These are phyloP conservation scores for Calonectria honghensis DNA, from an alignment of 2,329 filamentous ascomycete species.

Conservation along the genomic window DNA sequence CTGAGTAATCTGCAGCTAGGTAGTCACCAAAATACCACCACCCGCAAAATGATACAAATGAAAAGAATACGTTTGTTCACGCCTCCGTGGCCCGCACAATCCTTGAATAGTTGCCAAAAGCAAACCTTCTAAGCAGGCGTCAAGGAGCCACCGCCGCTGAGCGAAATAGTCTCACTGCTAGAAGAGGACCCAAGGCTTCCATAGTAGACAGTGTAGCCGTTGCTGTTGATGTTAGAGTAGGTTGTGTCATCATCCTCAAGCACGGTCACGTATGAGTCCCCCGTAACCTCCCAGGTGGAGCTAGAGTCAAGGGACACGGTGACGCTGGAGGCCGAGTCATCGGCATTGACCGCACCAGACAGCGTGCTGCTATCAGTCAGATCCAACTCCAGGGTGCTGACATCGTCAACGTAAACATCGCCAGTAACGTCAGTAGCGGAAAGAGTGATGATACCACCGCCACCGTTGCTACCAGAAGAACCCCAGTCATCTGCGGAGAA, in stretches of 20 bases:
- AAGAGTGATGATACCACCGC: constrained; percentile 16
- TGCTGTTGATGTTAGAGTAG: constrained; percentile 35
- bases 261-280: constrained; percentile 26
- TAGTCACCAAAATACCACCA: not conserved
- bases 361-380: constrained; percentile 29
- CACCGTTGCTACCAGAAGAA: constrained; percentile 33
- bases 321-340: constrained; percentile 21
- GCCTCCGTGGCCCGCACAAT: not conserved
- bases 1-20: no score
- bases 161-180: constrained; percentile 19
- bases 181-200: constrained; percentile 26
- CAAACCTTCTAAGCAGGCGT: constrained; percentile 18
- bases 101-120: no score
- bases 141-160: constrained; percentile 30
- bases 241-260: constrained; percentile 26
- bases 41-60: not conserved
- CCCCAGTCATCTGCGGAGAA: constrained; percentile 36
- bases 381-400: constrained; percentile 27
- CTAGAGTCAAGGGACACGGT: constrained; percentile 22
- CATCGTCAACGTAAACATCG: constrained; percentile 29
- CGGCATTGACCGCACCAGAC: constrained; percentile 9
- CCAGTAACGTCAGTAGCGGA: constrained; percentile 24
- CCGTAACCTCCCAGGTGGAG: constrained; percentile 29
- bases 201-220: constrained; percentile 31
- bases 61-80: not conserved